Evolutionary conservation across 2,329 filamentous ascomycete genomes (phyloP).

Genomic region (Tolypocladium amazonense): DNA sequence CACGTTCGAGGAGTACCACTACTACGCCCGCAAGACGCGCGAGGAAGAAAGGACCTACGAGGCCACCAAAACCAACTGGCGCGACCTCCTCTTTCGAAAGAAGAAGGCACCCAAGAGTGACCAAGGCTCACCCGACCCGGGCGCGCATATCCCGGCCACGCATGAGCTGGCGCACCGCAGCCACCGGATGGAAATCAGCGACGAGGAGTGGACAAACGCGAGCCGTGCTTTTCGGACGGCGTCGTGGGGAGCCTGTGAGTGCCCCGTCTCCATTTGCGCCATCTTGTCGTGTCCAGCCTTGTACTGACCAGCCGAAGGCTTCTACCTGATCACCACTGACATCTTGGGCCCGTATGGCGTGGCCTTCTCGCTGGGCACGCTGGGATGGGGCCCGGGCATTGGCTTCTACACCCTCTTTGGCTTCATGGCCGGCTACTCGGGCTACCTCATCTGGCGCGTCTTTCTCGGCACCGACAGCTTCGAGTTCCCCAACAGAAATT

Average conservation of each 20-base stretch:
- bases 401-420: conserved; percentile 34
- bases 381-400: conserved; percentile 25
- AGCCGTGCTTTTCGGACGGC: conserved; percentile 7
- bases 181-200: conserved; percentile 7
- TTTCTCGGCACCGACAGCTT: conserved; percentile 26
- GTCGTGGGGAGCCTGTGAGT: conserved; percentile 2
- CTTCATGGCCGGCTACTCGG: conserved; percentile 22
- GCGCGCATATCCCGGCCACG: background rate
- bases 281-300: background rate
- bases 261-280: background rate
- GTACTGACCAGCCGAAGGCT: conserved; percentile 1
- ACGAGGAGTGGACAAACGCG: conserved; percentile 34
- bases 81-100: conserved; percentile 1
- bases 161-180: background rate
- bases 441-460: conserved; percentile 33
- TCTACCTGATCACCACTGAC: conserved; percentile 7
- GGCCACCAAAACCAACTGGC: conserved; percentile 2
- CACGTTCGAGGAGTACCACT: conserved; percentile 15
- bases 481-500: conserved; percentile 33
- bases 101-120: background rate
- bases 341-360: conserved; percentile 7
- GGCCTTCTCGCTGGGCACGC: conserved; percentile 5
- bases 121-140: background rate
- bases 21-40: conserved; percentile 14
- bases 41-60: conserved; percentile 8